These are phyloP conservation scores for Stylosanthes scabra DNA, from an alignment of 331 rosid genomes.

Conservation along the genomic window DNA sequence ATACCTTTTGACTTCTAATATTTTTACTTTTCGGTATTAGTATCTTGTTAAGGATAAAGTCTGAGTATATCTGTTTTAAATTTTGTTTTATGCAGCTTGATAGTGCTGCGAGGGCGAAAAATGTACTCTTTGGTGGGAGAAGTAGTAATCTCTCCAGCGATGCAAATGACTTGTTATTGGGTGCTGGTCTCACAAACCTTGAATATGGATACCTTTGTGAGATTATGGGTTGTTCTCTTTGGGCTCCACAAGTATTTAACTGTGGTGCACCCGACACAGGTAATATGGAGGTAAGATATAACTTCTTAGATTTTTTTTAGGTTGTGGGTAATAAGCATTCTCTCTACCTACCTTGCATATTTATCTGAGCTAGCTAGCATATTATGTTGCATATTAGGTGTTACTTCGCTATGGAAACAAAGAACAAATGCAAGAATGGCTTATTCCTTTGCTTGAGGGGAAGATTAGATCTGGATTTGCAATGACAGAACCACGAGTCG, in stretches of 20 bases:
- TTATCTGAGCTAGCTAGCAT: constrained; percentile 25
- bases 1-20: constrained; percentile 2
- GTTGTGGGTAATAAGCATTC: constrained; percentile 2
- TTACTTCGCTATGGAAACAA: constrained; percentile 86
- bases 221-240: constrained; percentile 93
- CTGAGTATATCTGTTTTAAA: constrained; percentile 6
- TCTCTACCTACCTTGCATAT: constrained; percentile 17
- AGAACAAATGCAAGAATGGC: constrained; percentile 85
- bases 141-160: constrained; percentile 44
- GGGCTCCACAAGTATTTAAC: constrained; percentile 98
- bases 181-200: constrained; percentile 94
- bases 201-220: constrained; percentile 98
- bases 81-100: constrained; percentile 66
- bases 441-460: constrained; percentile 93
- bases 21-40: not conserved
- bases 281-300: constrained; percentile 90
- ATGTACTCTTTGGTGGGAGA: constrained; percentile 62
- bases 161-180: constrained; percentile 65
- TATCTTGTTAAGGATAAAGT: not conserved
- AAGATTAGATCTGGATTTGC: constrained; percentile 94
- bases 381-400: constrained; percentile 59
- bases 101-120: constrained; percentile 90
- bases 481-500: constrained; percentile 94
- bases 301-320: not conserved
- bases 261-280: constrained; percentile 98